A percentile compares a stretch with the other conserved stretches of the same genome.
Evolutionary conservation across 352 stramenopile genomes (phyloP).

Genomic region (Phytophthora cajani): DNA sequence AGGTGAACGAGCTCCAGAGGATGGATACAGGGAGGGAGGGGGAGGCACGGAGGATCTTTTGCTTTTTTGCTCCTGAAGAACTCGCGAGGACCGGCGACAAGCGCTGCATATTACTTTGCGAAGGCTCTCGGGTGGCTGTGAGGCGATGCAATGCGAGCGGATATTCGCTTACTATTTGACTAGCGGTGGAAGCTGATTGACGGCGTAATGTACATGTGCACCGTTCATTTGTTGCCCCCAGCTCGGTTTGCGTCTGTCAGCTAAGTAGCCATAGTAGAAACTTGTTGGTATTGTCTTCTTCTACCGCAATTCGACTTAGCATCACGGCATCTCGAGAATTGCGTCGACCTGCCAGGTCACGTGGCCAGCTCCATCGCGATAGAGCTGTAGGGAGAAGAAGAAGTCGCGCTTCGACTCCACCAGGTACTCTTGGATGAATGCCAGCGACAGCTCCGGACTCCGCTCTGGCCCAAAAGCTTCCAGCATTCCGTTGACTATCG

Average conservation of each 20-base stretch:
- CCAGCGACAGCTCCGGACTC: constrained; percentile 28
- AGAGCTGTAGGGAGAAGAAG: constrained; percentile 50
- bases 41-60: constrained; percentile 6
- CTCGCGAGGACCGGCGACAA: constrained; percentile 28
- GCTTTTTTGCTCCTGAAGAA: constrained; percentile 25
- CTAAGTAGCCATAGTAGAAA: constrained; percentile 8
- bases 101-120: constrained; percentile 38
- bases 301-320: constrained; percentile 4
- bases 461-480: constrained; percentile 5
- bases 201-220: constrained; percentile 43
- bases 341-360: constrained; percentile 45
- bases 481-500: constrained; percentile 29
- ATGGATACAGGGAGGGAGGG: constrained; percentile 9
- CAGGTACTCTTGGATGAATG: constrained; percentile 33
- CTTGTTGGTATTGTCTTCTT: constrained; percentile 14
- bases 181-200: constrained; percentile 29
- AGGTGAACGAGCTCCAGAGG: constrained; percentile 40
- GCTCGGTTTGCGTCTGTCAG: constrained; percentile 12
- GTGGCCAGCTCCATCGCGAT: constrained; percentile 21
- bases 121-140: constrained; percentile 17
- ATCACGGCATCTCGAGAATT: constrained; percentile 29
- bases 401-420: constrained; percentile 9
- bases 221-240: constrained; percentile 28
- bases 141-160: constrained; percentile 15
- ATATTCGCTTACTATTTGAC: constrained; percentile 30